Conservation (phyloP, 1,284 basidiomycete species). For the Wallemia hederae region DNA sequence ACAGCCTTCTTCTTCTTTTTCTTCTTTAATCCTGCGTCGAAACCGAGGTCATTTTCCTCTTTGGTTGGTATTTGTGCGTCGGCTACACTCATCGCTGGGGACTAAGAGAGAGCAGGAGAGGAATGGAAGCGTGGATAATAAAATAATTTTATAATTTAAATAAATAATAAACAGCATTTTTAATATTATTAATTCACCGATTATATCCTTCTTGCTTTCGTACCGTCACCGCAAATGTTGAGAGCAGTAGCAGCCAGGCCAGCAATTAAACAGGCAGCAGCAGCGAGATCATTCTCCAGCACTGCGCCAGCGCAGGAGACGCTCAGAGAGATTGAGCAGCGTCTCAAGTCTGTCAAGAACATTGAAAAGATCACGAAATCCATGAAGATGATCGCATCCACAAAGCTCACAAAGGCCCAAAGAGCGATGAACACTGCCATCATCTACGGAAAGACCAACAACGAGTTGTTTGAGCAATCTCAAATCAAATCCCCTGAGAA, state of each 20-base stretch:
- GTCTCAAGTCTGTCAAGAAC: conserved; percentile 86
- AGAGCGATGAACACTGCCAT: conserved; percentile 81
- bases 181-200: too few species aligned
- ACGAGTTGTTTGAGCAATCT: conserved; percentile 52
- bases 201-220: neutral
- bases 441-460: conserved; percentile 75
- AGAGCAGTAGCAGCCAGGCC: conserved; percentile 22
- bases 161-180: too few species aligned
- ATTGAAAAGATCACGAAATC: conserved; percentile 27
- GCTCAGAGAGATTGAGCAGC: conserved; percentile 82
- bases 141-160: neutral
- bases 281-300: conserved; percentile 19
- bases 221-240: conserved; percentile 2
- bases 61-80: conserved; percentile 3
- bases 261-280: conserved; percentile 20
- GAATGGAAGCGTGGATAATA: neutral
- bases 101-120: neutral
- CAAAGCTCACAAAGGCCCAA: conserved; percentile 83
- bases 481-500: conserved; percentile 22
- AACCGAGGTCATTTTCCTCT: conserved; percentile 32
- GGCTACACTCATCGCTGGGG: neutral
- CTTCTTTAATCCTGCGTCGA: conserved; percentile 43
- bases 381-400: conserved; percentile 99
- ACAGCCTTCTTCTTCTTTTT: conserved; percentile 63
- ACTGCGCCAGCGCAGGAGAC: conserved; percentile 45